Evolutionary conservation across 306 rosid genomes (phyloP).

Genomic region (Sicyos edulis): DNA sequence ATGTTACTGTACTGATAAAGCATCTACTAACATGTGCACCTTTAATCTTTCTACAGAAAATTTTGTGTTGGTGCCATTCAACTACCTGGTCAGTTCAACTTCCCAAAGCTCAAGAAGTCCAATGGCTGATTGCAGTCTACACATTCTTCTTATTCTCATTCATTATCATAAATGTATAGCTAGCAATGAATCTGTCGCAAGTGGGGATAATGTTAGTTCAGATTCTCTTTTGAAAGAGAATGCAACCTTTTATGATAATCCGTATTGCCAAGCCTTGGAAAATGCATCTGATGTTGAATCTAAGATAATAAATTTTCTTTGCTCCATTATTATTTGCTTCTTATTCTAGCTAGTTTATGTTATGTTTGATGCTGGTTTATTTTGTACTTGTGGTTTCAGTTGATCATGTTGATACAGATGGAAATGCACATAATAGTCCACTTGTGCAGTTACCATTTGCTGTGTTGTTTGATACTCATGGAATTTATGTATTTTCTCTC

Average conservation of each 20-base stretch:
- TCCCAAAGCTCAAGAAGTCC: conserved; percentile 61
- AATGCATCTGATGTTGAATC: conserved; percentile 82
- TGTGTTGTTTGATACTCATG: conserved; percentile 75
- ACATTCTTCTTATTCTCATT: conserved; percentile 78
- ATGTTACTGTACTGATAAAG: conserved; percentile 7
- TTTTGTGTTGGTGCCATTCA: conserved; percentile 76
- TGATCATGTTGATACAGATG: conserved; percentile 76
- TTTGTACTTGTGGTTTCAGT: conserved; percentile 41
- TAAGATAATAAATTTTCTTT: conserved; percentile 34
- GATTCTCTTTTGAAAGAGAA: conserved; percentile 52
- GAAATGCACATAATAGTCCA: conserved; percentile 54
- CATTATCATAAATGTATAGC: conserved; percentile 73
- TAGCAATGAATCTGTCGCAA: conserved; percentile 35
- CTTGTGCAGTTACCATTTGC: conserved; percentile 88
- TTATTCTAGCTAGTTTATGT: background rate
- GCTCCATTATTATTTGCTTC: background rate
- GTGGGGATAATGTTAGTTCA: conserved; percentile 39
- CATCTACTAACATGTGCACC: background rate
- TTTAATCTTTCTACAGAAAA: conserved; percentile 54
- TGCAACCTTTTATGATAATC: conserved; percentile 62
- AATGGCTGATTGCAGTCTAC: conserved; percentile 79
- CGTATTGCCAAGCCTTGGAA: conserved; percentile 81
- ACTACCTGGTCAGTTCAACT: conserved; percentile 69
- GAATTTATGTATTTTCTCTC: conserved; percentile 48
- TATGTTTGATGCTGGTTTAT: conserved; percentile 21